Conservation (phyloP, 768 basidiomycete species). For the Rhodotorula kratochvilovae region DNA sequence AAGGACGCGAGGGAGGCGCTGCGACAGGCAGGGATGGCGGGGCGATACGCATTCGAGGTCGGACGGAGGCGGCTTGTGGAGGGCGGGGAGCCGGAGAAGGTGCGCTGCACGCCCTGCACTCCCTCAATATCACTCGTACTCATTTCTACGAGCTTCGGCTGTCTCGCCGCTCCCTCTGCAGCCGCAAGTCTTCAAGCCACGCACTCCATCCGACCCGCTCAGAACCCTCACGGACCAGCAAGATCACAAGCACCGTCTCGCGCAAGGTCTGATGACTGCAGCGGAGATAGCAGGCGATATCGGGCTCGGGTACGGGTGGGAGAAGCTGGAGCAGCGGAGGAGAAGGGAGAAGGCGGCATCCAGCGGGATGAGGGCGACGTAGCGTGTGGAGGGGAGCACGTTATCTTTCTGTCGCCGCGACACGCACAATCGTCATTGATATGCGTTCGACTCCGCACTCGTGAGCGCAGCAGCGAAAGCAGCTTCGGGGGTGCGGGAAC, state of each 20-base stretch:
- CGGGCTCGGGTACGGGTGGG: background rate
- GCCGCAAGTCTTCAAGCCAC: background rate
- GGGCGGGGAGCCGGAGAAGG: background rate
- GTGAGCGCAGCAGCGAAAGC: too few relatives aligned
- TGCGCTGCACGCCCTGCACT: too few relatives aligned
- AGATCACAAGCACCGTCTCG: background rate
- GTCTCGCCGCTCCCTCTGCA: too few relatives aligned
- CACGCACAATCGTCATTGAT: too few relatives aligned
- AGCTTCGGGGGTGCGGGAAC: too few relatives aligned
- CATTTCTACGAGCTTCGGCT: too few relatives aligned
- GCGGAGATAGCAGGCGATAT: background rate
- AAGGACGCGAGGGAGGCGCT: background rate
- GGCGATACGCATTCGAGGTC: background rate
- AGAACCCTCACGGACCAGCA: background rate
- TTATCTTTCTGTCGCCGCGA: too few relatives aligned
- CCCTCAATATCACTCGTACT: too few relatives aligned
- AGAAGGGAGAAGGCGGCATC: background rate
- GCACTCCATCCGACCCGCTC: background rate
- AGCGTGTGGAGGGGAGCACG: too few relatives aligned
- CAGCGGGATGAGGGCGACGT: too few relatives aligned
- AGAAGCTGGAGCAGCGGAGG: background rate
- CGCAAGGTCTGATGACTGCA: background rate
- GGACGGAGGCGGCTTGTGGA: background rate
- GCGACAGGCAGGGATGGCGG: background rate
- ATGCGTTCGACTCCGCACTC: too few relatives aligned